Evolutionary conservation across 1,284 basidiomycete genomes (phyloP), one percentile per base, ranked within the genome.

Genomic region (Puccinia triticina): DNA sequence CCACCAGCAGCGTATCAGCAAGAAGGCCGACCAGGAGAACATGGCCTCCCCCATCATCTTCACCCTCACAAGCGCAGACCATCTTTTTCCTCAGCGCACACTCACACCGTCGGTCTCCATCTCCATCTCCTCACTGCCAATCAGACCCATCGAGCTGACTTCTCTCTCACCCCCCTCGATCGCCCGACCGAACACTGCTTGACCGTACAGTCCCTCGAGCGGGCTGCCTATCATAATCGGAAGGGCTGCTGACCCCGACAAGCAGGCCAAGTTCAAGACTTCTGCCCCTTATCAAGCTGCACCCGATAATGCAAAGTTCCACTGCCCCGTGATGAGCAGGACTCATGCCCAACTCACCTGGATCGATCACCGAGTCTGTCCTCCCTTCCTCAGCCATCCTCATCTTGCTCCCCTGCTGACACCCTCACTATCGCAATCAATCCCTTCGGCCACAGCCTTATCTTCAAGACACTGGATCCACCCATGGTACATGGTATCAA

Each of bases 341-440:
- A 81, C 50, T 53, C 79, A 81, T 81, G 79, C 79, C 37, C 67
- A 81, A 64, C 69, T 81, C 34, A 73, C 14, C 61, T 81, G 79
- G 79, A 50, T 48, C 18, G 40, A 72, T 48, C 40, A 81, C 61
- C 55, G 29, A 61, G 79, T 73, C 3, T 43, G 50, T 72, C 29
- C 59, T 26, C 34, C 34, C 1, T 32, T 48, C n/a, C 8, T 34
- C 48, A 40, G 10, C 37, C 37, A 18, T 69, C 18, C 61, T 16
- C 40, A 50, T 3, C 34, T 12, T 59, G 23, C 34, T 12, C 37
- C 26, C 11, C 18, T 29, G 26, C 43, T 59, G 26, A 64, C 46
- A 26, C 59, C 1, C 55, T 80, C 48, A 48, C 11, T 75, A 57
- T 34, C 48, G 21, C 12, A 12, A 43, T 43, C 12, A 53, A 59